Evolutionary conservation across 768 basidiomycete species (phyloP), one percentile per base, ranked within the genome.

Genomic region (Ramaria sp.): DNA sequence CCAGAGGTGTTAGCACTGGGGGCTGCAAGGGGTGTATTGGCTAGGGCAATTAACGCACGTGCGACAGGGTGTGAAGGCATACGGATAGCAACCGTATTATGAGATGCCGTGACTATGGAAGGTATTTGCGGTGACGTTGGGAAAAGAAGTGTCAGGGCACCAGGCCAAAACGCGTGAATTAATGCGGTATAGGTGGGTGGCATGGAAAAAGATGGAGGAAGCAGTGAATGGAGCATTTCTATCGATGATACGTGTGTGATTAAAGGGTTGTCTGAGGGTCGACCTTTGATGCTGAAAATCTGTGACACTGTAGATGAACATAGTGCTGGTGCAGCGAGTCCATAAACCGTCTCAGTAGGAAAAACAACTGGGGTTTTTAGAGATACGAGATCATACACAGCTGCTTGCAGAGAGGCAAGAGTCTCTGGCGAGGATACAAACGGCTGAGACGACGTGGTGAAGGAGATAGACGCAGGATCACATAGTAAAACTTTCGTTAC

Each of bases 281-380:
- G 78, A 37, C 92, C 89, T 64, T 99, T 99, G 49, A 85, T 85
- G 16, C 77, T 67, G 68, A 92, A 99, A 61, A 99, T 93, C 61
- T 75, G 76, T 2, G 75, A 64, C 5, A 81, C 78, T 2, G 94
- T 91, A 15, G 68, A 59, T 7, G 76, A 59, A 61, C 81, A 71
- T 43, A 91, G 70, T 0, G 95, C 92, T 20, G 83, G 69, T 0
- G 92, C 96, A 27, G 88, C 96, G n/a, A 99, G 81, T 1, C 96
- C 96, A 67, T 98, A 99, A 10, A 99, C 96, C 0, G 96, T 98
- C 69, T 99, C 96, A 28, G 96, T 97, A 0, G 96, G 95, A 64
- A 99, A 88, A 0, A 85, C 94, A 53, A 98, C 85, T 20, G 78
- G 73, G 55, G 79, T 71, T 15, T 55, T 30, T 15, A 55, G 43